Evolutionary conservation across 2,329 filamentous ascomycete genomes (phyloP).

Genomic region (Xylaria sp.): DNA sequence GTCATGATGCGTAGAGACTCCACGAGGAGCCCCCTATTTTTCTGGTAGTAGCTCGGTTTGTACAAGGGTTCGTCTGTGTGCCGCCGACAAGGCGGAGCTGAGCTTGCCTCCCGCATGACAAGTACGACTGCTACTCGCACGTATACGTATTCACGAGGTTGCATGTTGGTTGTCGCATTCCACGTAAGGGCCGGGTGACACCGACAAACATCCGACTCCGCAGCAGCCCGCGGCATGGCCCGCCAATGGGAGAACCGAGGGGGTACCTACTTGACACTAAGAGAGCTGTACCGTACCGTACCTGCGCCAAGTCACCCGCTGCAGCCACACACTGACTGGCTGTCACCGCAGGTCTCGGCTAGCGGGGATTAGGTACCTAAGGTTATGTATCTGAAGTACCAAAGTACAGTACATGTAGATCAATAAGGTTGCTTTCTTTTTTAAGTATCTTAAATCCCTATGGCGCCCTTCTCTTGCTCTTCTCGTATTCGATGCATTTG

Average conservation of each 20-base stretch:
- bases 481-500: slow-evolving; percentile 22
- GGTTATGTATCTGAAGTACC: not conserved
- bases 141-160: not conserved
- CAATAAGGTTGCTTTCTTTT: slow-evolving; percentile 17
- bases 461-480: slow-evolving; percentile 15
- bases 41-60: not conserved
- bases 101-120: slow-evolving; percentile 1
- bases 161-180: not conserved
- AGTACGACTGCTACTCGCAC: too few relatives aligned
- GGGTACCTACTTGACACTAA: slow-evolving; percentile 4
- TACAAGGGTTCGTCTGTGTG: not conserved
- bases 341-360: slow-evolving; percentile 9
- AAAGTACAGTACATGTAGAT: not conserved
- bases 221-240: not conserved
- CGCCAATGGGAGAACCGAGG: slow-evolving; percentile 1
- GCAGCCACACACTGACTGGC: slow-evolving; percentile 2
- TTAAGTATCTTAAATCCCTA: slow-evolving; percentile 41
- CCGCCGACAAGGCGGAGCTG: slow-evolving; percentile 21
- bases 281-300: not conserved
- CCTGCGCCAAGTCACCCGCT: slow-evolving; percentile 11
- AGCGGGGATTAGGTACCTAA: too few relatives aligned
- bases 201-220: not conserved
- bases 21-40: slow-evolving; percentile 3
- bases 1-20: slow-evolving; percentile 18
- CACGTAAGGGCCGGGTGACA: slow-evolving; percentile 2